These are phyloP conservation scores for Dentipellis fragilis DNA, from an alignment of 768 basidiomycete genomes.

Conservation along the genomic window DNA sequence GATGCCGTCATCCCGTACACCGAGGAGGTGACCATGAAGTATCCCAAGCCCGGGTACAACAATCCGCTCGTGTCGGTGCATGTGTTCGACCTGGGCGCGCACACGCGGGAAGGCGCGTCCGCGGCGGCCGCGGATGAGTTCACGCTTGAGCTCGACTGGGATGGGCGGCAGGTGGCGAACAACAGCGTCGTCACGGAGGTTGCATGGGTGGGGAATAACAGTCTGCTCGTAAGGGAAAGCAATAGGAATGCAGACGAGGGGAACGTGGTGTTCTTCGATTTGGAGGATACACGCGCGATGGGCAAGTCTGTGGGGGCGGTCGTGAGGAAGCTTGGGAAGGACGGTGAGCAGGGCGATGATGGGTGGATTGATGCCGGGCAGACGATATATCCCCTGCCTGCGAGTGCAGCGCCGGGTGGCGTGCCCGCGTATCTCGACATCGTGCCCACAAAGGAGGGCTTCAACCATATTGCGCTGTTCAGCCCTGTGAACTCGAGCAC, in stretches of 20 bases:
- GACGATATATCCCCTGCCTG: slow-evolving; percentile 49
- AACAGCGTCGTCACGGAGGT: slow-evolving; percentile 77
- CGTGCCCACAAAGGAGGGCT: slow-evolving; percentile 73
- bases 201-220: slow-evolving; percentile 72
- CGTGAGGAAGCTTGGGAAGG: slow-evolving; percentile 67
- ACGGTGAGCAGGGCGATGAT: slow-evolving; percentile 81
- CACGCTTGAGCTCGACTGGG: slow-evolving; percentile 60
- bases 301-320: slow-evolving; percentile 33
- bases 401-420: slow-evolving; percentile 28
- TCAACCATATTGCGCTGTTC: slow-evolving; percentile 89
- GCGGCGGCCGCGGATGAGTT: slow-evolving; percentile 27
- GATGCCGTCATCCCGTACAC: slow-evolving; percentile 74
- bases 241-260: slow-evolving; percentile 78
- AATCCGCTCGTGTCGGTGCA: slow-evolving; percentile 82
- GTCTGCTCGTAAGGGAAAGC: slow-evolving; percentile 77
- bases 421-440: slow-evolving; percentile 81
- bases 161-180: slow-evolving; percentile 38
- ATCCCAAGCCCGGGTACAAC: slow-evolving; percentile 83
- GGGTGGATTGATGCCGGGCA: slow-evolving; percentile 88
- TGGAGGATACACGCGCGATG: slow-evolving; percentile 21
- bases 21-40: slow-evolving; percentile 48
- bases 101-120: slow-evolving; percentile 20
- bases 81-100: slow-evolving; percentile 67
- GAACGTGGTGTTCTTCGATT: slow-evolving; percentile 68
- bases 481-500: slow-evolving; percentile 57